A percentile compares a stretch with the other conserved stretches of the same genome.
Conservation (phyloP, 2,329 filamentous ascomycete genomes). For the Aaosphaeria arxii region DNA sequence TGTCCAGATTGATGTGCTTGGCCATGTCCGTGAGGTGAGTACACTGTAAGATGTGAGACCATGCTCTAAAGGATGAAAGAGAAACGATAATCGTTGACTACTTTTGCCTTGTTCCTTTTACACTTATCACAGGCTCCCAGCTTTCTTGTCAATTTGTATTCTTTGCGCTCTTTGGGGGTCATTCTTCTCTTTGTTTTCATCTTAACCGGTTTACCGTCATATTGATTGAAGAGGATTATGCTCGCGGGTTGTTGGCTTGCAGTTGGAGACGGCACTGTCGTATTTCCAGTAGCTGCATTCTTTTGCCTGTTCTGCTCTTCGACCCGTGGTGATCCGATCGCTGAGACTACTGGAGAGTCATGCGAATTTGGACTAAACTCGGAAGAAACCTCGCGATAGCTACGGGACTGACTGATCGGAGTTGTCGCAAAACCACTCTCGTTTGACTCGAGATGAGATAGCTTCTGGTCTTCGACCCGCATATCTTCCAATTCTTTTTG, state of each 20-base stretch:
- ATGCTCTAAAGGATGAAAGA: too few relatives aligned
- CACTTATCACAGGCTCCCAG: constrained; percentile 26
- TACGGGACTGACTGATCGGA: not conserved
- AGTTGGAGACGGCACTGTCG: not conserved
- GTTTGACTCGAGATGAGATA: not conserved
- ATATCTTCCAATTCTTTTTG: constrained; percentile 17
- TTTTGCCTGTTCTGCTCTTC: constrained; percentile 1
- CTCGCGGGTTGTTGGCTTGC: constrained; percentile 10
- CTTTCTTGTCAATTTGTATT: constrained; percentile 23
- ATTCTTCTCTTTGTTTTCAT: constrained; percentile 25
- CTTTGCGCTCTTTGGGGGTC: constrained; percentile 18
- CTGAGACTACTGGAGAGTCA: constrained; percentile 5
- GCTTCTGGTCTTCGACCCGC: constrained; percentile 2
- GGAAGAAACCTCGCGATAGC: not conserved
- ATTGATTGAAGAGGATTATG: constrained; percentile 12
- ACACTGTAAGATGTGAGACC: too few relatives aligned
- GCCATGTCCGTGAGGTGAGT: too few relatives aligned
- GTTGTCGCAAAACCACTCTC: not conserved
- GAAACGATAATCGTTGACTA: constrained; percentile 1
- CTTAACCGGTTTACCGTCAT: constrained; percentile 15
- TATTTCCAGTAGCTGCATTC: not conserved
- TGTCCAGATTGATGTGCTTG: too few relatives aligned
- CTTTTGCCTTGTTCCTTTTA: constrained; percentile 23
- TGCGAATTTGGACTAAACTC: constrained; percentile 1
- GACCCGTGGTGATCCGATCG: constrained; percentile 2